These are phyloP conservation scores for Fusarium decemcellulare DNA, from an alignment of 2,329 filamentous ascomycete genomes.

Conservation along the genomic window DNA sequence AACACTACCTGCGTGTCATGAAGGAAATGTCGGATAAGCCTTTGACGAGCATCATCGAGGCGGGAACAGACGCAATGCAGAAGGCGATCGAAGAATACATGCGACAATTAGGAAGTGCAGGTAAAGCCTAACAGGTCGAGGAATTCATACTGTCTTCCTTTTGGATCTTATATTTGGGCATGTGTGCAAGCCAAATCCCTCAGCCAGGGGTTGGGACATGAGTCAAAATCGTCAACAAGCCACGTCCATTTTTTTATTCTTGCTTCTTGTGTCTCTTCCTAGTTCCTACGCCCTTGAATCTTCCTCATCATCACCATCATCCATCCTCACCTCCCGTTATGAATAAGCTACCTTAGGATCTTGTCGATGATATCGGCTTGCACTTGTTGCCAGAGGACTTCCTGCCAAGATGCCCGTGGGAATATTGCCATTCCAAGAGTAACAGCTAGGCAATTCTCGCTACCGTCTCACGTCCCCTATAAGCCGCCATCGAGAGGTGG, in stretches of 20 bases:
- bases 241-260: too few relatives aligned
- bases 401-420: neutral
- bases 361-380: conserved; percentile 11
- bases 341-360: conserved; percentile 18
- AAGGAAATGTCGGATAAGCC: conserved; percentile 62
- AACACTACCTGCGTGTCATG: conserved; percentile 60
- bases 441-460: conserved; percentile 6
- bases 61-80: conserved; percentile 62
- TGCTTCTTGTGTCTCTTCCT: too few relatives aligned
- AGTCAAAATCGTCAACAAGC: too few relatives aligned
- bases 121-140: conserved; percentile 54
- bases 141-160: neutral
- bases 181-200: neutral
- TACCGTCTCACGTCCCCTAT: conserved; percentile 6
- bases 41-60: conserved; percentile 63
- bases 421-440: neutral
- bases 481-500: conserved; percentile 12
- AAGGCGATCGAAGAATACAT: conserved; percentile 63
- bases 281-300: neutral
- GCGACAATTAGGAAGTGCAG: conserved; percentile 60
- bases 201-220: too few relatives aligned
- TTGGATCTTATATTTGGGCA: neutral
- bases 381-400: neutral
- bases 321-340: neutral
- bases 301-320: neutral